A percentile compares a stretch with the other conserved stretches of the same genome.
Conservation (phyloP, 129 eudicot genomes). For the Sambucus nigra region DNA sequence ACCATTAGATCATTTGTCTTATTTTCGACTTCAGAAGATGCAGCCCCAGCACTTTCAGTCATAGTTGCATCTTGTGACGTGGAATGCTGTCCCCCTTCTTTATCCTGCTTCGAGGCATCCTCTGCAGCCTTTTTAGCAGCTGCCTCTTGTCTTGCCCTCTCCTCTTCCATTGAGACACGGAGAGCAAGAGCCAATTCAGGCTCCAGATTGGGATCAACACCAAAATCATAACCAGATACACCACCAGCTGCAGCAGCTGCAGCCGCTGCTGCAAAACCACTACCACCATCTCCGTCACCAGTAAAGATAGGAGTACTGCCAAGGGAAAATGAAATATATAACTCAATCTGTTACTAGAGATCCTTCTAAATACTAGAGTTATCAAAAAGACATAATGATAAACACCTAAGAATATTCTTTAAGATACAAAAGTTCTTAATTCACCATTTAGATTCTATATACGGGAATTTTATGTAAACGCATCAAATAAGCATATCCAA, state of each 20-base stretch:
- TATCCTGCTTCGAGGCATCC: conserved; percentile 29
- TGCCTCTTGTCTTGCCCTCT: conserved; percentile 97
- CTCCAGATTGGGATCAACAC: conserved; percentile 94
- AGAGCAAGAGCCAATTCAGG: conserved; percentile 99
- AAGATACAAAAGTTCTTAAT: too few species aligned
- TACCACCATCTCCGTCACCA: conserved; percentile 97
- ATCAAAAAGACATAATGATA: too few species aligned
- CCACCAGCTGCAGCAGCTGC: conserved; percentile 91
- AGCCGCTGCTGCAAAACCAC: conserved; percentile 85
- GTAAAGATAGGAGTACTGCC: conserved; percentile 84
- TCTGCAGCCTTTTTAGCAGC: conserved; percentile 97
- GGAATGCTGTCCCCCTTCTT: conserved; percentile 55
- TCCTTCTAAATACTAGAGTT: not conserved
- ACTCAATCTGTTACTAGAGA: not conserved
- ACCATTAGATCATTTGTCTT: conserved; percentile 65
- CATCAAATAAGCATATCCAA: too few species aligned
- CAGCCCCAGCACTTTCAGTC: conserved; percentile 63
- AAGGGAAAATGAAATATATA: not conserved
- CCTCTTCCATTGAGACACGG: conserved; percentile 97
- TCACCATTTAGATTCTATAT: too few species aligned
- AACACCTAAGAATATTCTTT: too few species aligned
- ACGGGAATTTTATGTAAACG: too few species aligned
- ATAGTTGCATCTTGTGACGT: conserved; percentile 79
- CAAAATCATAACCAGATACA: conserved; percentile 88
- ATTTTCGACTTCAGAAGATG: conserved; percentile 56